Conservation (phyloP, 2,329 filamentous ascomycete species). For the Penicillium sumatraense region DNA sequence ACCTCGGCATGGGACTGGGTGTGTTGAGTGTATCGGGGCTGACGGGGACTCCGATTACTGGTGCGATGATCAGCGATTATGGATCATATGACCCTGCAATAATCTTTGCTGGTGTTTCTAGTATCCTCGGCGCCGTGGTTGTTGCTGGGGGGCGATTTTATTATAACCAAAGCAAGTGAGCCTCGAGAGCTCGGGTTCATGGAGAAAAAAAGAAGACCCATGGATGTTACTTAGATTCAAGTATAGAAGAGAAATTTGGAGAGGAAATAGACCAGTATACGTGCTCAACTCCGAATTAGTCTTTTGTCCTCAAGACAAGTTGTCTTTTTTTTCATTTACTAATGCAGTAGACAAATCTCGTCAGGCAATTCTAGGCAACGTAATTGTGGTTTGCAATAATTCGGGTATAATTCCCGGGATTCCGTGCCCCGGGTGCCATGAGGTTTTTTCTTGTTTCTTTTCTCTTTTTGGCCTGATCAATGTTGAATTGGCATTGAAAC, state of each 20-base stretch:
- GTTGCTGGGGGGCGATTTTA: background rate
- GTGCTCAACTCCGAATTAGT: too few relatives aligned
- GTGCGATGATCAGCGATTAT: conserved; percentile 20
- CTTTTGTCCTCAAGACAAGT: too few relatives aligned
- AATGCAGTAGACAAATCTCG: too few relatives aligned
- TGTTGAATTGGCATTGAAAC: too few relatives aligned
- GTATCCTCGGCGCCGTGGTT: conserved; percentile 1
- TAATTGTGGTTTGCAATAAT: background rate
- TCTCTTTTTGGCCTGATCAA: too few relatives aligned
- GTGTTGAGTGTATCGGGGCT: conserved; percentile 21
- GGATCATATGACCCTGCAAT: conserved; percentile 11
- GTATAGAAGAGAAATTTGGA: too few relatives aligned
- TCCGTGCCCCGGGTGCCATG: too few relatives aligned
- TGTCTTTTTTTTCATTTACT: too few relatives aligned
- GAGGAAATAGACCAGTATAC: too few relatives aligned
- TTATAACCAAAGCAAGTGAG: background rate
- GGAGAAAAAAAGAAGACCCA: too few relatives aligned
- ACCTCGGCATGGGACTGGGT: conserved; percentile 45
- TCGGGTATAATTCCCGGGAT: background rate
- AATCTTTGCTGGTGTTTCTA: conserved; percentile 12
- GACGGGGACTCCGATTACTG: conserved; percentile 26
- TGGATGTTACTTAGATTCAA: too few relatives aligned
- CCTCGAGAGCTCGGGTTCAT: background rate
- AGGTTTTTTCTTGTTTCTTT: too few relatives aligned
- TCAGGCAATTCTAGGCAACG: conserved; percentile 8